Base-by-base conservation (phyloP, 176 grass and related monocot species). In the Luzula sylvatica region DNA sequence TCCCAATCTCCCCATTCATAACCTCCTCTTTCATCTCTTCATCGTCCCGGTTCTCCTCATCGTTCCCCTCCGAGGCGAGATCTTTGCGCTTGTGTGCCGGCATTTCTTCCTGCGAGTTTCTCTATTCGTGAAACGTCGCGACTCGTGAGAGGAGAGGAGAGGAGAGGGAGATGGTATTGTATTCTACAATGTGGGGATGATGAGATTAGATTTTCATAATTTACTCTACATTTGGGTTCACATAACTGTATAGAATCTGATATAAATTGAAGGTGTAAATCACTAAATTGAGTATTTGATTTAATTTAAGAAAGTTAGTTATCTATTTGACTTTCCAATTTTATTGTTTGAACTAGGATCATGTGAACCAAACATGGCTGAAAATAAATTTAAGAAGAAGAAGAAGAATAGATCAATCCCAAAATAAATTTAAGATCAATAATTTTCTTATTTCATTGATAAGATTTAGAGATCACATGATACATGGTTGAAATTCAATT, bases 71-170 rank as follows among this genome's bases (percentile, higher is more conserved):
- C 3, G 40, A 11, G 14, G 12, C 58, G 58, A 47, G 58, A 63
- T 63, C 58, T 15, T 23, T 32, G 29, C 58, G 42, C 58, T 63
- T 63, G 23, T 63, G 58, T 23, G 58, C 58, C 46, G 58, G 58
- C 58, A 63, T 63, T 63, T 18, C 28, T 58, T 46, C 8, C 19
- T 23, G 15, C 25, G 58, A 23, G 11, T 8, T 32, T 61, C 18
- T 42, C 8, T 38, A 8, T 57, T 5, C 16, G 14, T 56, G n/a
- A 35, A 8, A 5, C 14, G 26, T 21, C 16, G 23, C 12, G 1
- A 27, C 23, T 27, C 23, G 11, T 46, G 11, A 17, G 35, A 60
- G 56, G 44, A 42, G 56, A 32, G 35, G 38, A 11, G 53, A 17
- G 26, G 55, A 44, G 38, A 44, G 56, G 44, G 13, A 26, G 38